Percentiles rank a stretch among this genome's conserved stretches.
Conservation (phyloP, 2,329 filamentous ascomycete species). For the Ustulina deusta region DNA sequence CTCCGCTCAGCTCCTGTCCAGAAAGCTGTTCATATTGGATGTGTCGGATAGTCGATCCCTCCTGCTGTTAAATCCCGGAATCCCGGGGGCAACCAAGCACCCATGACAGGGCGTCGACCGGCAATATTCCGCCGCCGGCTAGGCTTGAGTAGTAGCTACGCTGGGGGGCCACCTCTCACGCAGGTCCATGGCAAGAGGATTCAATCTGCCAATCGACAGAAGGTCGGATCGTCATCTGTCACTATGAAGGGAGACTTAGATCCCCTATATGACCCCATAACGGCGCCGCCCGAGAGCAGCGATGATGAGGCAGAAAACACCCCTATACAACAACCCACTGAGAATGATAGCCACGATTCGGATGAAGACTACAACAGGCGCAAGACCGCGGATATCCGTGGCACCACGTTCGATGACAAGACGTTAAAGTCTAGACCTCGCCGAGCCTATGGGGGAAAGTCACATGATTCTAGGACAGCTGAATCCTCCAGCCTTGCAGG, state of each 20-base stretch:
- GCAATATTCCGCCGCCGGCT: slow-evolving; percentile 14
- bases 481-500: slow-evolving; percentile 40
- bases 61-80: not conserved
- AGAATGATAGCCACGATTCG: slow-evolving; percentile 36
- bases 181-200: slow-evolving; percentile 27
- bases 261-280: slow-evolving; percentile 41
- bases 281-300: slow-evolving; percentile 46
- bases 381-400: slow-evolving; percentile 51
- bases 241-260: slow-evolving; percentile 36
- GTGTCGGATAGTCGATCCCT: not conserved
- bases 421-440: slow-evolving; percentile 9
- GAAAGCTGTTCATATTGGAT: slow-evolving; percentile 1
- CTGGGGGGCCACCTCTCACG: slow-evolving; percentile 34
- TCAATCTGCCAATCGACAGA: slow-evolving; percentile 17
- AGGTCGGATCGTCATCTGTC: slow-evolving; percentile 10
- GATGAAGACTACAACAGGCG: slow-evolving; percentile 48
- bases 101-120: slow-evolving; percentile 22
- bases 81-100: slow-evolving; percentile 1
- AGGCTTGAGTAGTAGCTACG: slow-evolving; percentile 38
- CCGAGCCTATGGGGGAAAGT: not conserved
- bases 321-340: slow-evolving; percentile 5
- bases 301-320: slow-evolving; percentile 43
- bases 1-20: not conserved
- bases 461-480: slow-evolving; percentile 21
- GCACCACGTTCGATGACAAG: slow-evolving; percentile 49